Conservation (phyloP, 257 asterid genomes). For the Knoxia roxburghii region DNA sequence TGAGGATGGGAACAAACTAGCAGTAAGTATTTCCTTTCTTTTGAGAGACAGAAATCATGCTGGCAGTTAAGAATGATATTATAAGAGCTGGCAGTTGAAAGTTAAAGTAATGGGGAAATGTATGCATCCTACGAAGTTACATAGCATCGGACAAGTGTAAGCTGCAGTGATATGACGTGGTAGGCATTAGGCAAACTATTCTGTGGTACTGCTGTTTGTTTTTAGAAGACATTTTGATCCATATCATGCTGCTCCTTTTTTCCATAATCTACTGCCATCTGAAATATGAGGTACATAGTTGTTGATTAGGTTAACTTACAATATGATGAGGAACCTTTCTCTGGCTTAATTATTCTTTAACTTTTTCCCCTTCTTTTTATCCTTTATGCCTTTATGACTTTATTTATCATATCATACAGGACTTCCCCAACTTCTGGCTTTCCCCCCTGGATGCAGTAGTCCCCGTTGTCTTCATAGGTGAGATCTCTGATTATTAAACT, state of each 20-base stretch:
- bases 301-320: background rate
- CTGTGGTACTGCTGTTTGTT: background rate
- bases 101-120: background rate
- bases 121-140: background rate
- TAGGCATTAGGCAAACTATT: too few species aligned
- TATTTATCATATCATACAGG: constrained; percentile 45
- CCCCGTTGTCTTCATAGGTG: constrained; percentile 69
- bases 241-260: background rate
- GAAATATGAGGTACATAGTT: background rate
- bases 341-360: background rate
- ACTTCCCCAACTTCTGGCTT: constrained; percentile 76
- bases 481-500: constrained; percentile 12
- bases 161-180: background rate
- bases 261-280: background rate
- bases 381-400: constrained; percentile 13
- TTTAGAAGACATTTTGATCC: background rate
- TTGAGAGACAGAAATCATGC: background rate
- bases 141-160: background rate
- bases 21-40: background rate
- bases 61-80: background rate
- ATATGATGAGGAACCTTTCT: too few species aligned
- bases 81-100: background rate
- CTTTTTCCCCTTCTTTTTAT: background rate
- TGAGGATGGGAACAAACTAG: background rate
- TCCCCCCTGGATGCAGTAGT: constrained; percentile 88